Percentiles rank a stretch among this genome's conserved stretches.
Evolutionary conservation across 768 basidiomycete genomes (phyloP).

Genomic region (Melanogaster broomeanus): DNA sequence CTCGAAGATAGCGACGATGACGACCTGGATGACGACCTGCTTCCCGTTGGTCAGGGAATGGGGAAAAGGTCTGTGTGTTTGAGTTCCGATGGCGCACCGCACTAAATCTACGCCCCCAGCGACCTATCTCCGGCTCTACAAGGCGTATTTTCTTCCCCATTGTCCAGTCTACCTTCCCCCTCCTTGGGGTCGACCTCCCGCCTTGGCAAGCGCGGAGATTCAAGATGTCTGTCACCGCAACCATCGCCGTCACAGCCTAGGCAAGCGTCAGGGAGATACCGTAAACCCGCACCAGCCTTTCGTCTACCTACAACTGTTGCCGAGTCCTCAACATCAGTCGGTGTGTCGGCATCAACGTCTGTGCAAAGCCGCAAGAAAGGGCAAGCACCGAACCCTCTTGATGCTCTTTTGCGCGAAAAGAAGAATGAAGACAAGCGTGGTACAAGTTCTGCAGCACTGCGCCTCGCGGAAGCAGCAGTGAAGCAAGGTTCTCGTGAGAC

Average conservation of each 20-base stretch:
- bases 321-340: conserved; percentile 4
- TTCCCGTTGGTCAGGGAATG: conserved; percentile 6
- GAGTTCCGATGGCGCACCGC: neutral
- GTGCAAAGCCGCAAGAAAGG: conserved; percentile 18
- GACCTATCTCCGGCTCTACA: neutral
- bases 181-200: neutral
- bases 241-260: conserved; percentile 4
- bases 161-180: conserved; percentile 23
- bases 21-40: conserved; percentile 31
- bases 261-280: conserved; percentile 21
- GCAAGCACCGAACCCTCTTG: conserved; percentile 51
- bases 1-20: conserved; percentile 58
- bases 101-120: conserved; percentile 7
- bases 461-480: conserved; percentile 46
- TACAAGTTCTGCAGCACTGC: conserved; percentile 42
- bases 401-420: conserved; percentile 57
- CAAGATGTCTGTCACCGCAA: neutral
- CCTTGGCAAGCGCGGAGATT: neutral
- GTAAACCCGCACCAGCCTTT: conserved; percentile 12
- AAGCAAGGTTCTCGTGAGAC: conserved; percentile 32
- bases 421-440: conserved; percentile 28
- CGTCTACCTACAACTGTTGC: conserved; percentile 13
- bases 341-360: neutral
- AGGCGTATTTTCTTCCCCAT: conserved; percentile 19
- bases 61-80: conserved; percentile 9